Evolutionary conservation across 768 basidiomycete genomes (phyloP).

Genomic region (Cubamyces lactineus): DNA sequence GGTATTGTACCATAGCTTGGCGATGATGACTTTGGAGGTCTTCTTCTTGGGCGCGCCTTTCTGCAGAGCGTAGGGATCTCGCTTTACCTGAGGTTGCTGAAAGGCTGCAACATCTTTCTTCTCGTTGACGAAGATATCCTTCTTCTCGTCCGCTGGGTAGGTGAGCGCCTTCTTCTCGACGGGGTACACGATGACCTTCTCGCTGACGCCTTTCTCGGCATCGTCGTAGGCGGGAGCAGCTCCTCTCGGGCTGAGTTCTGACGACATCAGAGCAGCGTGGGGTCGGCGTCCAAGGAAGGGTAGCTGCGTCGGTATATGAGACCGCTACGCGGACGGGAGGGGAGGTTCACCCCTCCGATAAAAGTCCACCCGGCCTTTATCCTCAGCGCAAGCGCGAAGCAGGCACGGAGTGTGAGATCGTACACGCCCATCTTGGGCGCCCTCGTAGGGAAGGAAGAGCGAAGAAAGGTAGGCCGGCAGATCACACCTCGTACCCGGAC

Average conservation of each 20-base stretch:
- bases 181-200: slow-evolving; percentile 33
- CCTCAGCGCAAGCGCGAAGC: slow-evolving; percentile 22
- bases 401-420: slow-evolving; percentile 27
- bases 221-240: slow-evolving; percentile 50
- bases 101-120: slow-evolving; percentile 41
- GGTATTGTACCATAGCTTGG: slow-evolving; percentile 78
- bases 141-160: slow-evolving; percentile 45
- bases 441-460: slow-evolving; percentile 11
- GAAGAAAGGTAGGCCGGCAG: slow-evolving; percentile 21
- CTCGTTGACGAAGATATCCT: slow-evolving; percentile 39
- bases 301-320: slow-evolving; percentile 18
- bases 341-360: slow-evolving; percentile 19
- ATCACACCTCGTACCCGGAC: slow-evolving; percentile 22
- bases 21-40: slow-evolving; percentile 60
- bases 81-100: slow-evolving; percentile 42
- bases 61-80: slow-evolving; percentile 42
- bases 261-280: slow-evolving; percentile 27
- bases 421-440: slow-evolving; percentile 15
- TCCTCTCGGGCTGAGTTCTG: slow-evolving; percentile 29
- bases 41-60: slow-evolving; percentile 53
- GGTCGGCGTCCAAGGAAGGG: slow-evolving; percentile 17
- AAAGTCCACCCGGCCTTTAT: slow-evolving; percentile 26
- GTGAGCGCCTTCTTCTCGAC: slow-evolving; percentile 20
- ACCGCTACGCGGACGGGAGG: slow-evolving; percentile 26
- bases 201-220: slow-evolving; percentile 61